These are phyloP conservation scores for Boletus vinaceobasis DNA, from an alignment of 768 basidiomycete species.

Conservation along the genomic window DNA sequence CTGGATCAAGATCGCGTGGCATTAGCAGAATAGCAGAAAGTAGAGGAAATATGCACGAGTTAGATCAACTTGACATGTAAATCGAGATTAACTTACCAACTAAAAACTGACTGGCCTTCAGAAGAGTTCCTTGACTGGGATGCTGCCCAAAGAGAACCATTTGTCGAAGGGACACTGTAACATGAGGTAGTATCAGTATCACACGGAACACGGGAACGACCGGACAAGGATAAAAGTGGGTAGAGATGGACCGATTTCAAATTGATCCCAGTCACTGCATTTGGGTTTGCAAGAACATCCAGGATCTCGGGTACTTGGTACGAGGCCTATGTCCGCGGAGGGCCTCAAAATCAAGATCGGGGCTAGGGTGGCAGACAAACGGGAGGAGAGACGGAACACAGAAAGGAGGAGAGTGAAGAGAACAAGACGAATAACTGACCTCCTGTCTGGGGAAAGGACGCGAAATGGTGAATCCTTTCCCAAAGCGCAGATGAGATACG, in stretches of 20 bases:
- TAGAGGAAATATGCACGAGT: neutral
- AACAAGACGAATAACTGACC: constrained; percentile 44
- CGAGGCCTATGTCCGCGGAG: neutral
- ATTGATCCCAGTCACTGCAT: neutral
- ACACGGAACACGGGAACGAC: neutral
- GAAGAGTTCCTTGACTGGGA: constrained; percentile 16
- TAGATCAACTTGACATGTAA: no score
- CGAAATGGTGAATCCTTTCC: constrained; percentile 90
- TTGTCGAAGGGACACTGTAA: constrained; percentile 13
- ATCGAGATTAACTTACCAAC: constrained; percentile 4
- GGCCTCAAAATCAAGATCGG: neutral
- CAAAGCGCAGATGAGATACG: constrained; percentile 75
- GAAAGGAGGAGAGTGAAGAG: neutral
- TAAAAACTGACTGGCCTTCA: constrained; percentile 17
- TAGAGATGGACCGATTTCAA: neutral
- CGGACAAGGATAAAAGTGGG: neutral
- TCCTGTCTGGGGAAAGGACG: constrained; percentile 89
- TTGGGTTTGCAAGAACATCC: neutral
- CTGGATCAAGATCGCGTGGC: neutral
- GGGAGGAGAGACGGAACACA: neutral
- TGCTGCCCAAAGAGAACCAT: constrained; percentile 19
- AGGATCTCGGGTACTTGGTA: neutral
- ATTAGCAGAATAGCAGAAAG: neutral
- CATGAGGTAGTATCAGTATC: constrained; percentile 4
- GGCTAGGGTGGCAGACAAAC: neutral